Percentiles rank a stretch among this genome's conserved stretches.
Evolutionary conservation across 139 green algal species (phyloP).

Genomic region (Chlamydomonas applanata): DNA sequence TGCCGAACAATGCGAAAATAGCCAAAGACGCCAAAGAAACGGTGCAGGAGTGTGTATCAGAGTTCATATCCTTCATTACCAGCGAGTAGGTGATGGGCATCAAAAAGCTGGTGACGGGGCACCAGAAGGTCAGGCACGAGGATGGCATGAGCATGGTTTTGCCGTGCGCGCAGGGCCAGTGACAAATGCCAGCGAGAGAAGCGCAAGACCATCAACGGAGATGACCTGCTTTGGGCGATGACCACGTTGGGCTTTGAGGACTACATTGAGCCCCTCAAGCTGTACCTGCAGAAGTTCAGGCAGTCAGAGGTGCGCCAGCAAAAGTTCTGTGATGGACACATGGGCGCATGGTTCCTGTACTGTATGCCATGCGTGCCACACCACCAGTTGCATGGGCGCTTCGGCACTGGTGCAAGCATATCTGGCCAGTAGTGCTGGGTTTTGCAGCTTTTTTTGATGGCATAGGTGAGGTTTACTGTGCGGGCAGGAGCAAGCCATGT

Average conservation of each 20-base stretch:
- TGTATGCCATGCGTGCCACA: no score
- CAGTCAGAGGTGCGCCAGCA: conserved; percentile 60
- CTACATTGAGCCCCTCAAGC: conserved; percentile 94
- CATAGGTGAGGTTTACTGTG: no score
- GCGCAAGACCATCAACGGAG: conserved; percentile 99
- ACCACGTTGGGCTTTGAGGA: conserved; percentile 96
- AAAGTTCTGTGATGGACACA: no score
- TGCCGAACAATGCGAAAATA: conserved; percentile 93
- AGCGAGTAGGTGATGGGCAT: conserved; percentile 92
- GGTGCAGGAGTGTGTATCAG: conserved; percentile 97
- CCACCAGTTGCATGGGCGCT: no score
- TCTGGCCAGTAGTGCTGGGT: no score
- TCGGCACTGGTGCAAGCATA: no score
- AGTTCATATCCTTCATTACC: conserved; percentile 99
- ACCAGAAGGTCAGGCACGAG: not conserved
- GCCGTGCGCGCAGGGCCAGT: conserved; percentile 74
- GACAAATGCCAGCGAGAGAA: conserved; percentile 98
- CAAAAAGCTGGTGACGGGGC: no score
- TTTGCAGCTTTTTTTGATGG: no score
- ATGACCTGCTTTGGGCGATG: conserved; percentile 98
- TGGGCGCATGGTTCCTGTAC: no score
- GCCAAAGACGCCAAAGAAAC: conserved; percentile 99
- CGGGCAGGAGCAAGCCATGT: no score
- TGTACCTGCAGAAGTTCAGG: conserved; percentile 94
- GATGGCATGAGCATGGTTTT: not conserved